Conservation (phyloP, 306 rosid species). For the Begonia fuchsioides region DNA sequence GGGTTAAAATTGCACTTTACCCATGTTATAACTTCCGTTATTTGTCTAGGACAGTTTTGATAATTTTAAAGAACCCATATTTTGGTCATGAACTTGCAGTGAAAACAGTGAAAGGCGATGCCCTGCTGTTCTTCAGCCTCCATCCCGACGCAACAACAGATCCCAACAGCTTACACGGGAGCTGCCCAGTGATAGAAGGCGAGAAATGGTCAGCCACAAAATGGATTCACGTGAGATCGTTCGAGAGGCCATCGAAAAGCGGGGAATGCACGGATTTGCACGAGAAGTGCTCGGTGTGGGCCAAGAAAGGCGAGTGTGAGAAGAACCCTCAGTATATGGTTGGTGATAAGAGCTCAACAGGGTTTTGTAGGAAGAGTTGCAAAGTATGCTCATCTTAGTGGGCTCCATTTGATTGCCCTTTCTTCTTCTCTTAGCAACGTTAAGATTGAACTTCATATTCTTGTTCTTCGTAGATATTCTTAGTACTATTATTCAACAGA, state of each 20-base stretch:
- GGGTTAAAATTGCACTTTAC: too few relatives aligned
- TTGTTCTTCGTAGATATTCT: too few relatives aligned
- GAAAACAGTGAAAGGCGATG: slow-evolving; percentile 76
- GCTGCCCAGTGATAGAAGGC: slow-evolving; percentile 89
- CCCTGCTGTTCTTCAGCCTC: slow-evolving; percentile 89
- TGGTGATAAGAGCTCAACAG: slow-evolving; percentile 33
- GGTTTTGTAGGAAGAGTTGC: slow-evolving; percentile 85
- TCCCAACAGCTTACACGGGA: slow-evolving; percentile 56
- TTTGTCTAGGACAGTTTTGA: too few relatives aligned
- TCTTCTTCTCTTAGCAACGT: not conserved
- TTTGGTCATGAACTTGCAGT: slow-evolving; percentile 28
- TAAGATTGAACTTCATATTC: not conserved
- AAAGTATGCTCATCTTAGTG: slow-evolving; percentile 38
- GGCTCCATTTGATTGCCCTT: not conserved
- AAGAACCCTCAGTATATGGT: slow-evolving; percentile 73
- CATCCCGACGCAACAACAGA: slow-evolving; percentile 59
- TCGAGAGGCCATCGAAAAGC: slow-evolving; percentile 20
- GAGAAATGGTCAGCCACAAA: slow-evolving; percentile 99
- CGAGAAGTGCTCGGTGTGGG: slow-evolving; percentile 58
- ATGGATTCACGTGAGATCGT: slow-evolving; percentile 85
- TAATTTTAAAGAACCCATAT: not conserved
- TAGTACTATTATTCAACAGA: too few relatives aligned
- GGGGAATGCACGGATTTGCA: slow-evolving; percentile 43
- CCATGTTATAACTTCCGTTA: too few relatives aligned
- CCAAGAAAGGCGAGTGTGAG: slow-evolving; percentile 59